These are phyloP conservation scores for Debaryomyces hansenii DNA, from an alignment of 805 yeast species.

Conservation along the genomic window DNA sequence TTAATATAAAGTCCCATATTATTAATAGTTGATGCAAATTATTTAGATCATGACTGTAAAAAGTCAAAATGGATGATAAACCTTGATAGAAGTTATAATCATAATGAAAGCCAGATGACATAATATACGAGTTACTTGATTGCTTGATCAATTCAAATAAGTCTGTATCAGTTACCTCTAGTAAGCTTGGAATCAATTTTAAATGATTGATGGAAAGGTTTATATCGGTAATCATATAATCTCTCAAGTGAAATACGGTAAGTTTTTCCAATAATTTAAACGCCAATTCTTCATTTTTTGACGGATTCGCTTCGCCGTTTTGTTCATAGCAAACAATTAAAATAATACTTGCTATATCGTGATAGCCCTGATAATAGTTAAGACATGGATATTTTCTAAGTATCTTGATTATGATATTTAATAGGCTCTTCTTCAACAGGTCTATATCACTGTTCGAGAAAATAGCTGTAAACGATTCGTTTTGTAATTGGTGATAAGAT, in stretches of 20 bases:
- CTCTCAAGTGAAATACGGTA: conserved; percentile 67
- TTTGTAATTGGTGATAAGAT: conserved; percentile 14
- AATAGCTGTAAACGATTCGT: conserved; percentile 32
- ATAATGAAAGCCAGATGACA: conserved; percentile 25
- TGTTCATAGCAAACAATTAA: conserved; percentile 48
- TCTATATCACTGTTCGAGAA: conserved; percentile 30
- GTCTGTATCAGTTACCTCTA: conserved; percentile 48
- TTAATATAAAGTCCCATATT: conserved; percentile 70
- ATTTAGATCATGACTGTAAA: conserved; percentile 71
- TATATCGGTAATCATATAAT: conserved; percentile 77
- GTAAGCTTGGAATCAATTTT: conserved; percentile 60
- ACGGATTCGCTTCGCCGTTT: conserved; percentile 4
- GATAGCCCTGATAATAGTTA: conserved; percentile 89
- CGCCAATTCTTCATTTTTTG: conserved; percentile 27
- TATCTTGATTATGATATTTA: conserved; percentile 48
- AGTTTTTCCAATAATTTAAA: conserved; percentile 53
- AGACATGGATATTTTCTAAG: conserved; percentile 62
- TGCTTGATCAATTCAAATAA: conserved; percentile 45
- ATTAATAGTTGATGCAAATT: conserved; percentile 49
- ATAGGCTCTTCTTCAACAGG: conserved; percentile 41
- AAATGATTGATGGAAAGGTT: conserved; percentile 67
- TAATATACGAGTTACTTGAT: conserved; percentile 22
- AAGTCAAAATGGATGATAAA: conserved; percentile 73
- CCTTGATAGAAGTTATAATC: conserved; percentile 55
- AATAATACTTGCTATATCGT: conserved; percentile 76